Conservation (phyloP, 83 land plant genomes). For the Larix sibirica region DNA sequence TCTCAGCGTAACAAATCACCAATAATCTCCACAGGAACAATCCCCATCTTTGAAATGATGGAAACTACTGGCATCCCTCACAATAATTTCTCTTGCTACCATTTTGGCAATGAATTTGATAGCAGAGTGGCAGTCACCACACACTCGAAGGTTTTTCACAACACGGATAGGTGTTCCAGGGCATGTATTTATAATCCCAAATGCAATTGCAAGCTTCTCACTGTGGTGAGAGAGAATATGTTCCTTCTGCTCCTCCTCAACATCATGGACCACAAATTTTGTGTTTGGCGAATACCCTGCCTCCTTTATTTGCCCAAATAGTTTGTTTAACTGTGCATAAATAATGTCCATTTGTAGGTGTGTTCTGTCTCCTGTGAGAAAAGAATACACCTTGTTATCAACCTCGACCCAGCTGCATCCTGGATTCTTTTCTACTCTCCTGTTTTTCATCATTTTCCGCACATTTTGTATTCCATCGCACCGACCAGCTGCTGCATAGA, state of each 20-base stretch:
- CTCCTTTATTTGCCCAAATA: not conserved
- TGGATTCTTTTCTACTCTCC: conserved; percentile 9
- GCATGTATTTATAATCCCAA: no score
- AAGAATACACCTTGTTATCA: conserved; percentile 14
- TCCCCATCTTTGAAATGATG: no score
- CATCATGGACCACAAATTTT: not conserved
- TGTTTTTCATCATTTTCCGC: conserved; percentile 1
- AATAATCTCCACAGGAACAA: no score
- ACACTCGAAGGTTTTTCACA: no score
- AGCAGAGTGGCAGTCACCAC: no score
- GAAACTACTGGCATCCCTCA: no score
- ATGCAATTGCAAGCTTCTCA: no score
- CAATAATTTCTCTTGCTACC: no score
- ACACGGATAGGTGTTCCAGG: no score
- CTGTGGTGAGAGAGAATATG: not conserved
- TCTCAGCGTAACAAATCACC: no score
- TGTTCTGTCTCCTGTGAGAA: not conserved
- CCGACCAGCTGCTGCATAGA: conserved; percentile 6
- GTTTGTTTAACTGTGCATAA: not conserved
- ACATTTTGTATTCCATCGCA: not conserved
- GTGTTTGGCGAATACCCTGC: not conserved
- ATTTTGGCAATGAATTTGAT: no score
- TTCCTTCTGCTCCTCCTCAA: not conserved
- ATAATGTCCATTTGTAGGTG: not conserved
- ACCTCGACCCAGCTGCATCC: conserved; percentile 18